Evolutionary conservation across 2,329 filamentous ascomycete species (phyloP).

Genomic region (Phaeosphaeriaceae sp.): DNA sequence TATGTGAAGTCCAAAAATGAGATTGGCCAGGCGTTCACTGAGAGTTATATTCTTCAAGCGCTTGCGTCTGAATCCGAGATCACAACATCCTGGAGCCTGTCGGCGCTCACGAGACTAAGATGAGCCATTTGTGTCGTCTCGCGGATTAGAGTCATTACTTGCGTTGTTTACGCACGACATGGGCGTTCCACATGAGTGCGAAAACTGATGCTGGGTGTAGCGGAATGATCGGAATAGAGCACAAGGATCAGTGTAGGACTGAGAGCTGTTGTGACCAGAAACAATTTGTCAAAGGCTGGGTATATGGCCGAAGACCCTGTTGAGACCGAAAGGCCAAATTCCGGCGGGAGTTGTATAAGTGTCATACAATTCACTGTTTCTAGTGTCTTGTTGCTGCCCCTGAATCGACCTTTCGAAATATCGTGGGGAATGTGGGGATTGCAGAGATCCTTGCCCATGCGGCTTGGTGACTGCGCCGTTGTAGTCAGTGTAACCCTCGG

Average conservation of each 20-base stretch:
- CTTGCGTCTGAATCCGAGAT: no score
- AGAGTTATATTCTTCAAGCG: no score
- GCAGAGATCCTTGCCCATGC: not conserved
- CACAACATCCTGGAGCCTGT: no score
- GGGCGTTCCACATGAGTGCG: no score
- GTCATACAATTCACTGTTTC: conserved; percentile 1
- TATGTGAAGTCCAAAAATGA: no score
- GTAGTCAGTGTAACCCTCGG: conserved; percentile 4
- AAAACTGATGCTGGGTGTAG: no score
- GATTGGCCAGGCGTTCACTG: no score
- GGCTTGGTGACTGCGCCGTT: not conserved
- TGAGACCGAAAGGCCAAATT: conserved; percentile 7
- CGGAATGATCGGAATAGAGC: no score
- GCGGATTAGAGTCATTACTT: no score
- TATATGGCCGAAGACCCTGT: conserved; percentile 7
- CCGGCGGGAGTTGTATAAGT: not conserved
- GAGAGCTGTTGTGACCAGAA: not conserved
- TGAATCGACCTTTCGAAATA: not conserved
- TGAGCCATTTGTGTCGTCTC: no score
- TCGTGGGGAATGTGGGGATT: not conserved
- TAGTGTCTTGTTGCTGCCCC: conserved; percentile 1
- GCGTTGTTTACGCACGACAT: no score
- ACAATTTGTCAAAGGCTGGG: not conserved
- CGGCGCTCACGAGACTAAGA: no score
- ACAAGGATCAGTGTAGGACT: not conserved